A percentile compares a stretch with the other conserved stretches of the same genome.
phyloP scores from a whole-genome alignment of 108 stramenopile species.

The Skeletonema costatum region DNA sequence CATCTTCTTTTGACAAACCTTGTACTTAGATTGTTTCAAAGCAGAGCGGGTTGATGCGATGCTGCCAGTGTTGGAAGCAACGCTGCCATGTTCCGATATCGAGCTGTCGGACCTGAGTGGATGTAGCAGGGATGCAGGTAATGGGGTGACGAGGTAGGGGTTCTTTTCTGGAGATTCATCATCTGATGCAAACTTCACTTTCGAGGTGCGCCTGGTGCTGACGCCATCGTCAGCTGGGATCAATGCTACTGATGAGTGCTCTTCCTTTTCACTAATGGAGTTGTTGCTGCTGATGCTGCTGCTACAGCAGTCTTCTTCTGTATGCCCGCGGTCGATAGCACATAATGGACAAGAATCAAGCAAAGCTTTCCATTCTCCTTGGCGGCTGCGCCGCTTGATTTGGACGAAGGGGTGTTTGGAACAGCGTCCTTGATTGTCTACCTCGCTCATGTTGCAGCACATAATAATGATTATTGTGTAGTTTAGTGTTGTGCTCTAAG shows the following conservation, averaged over 20 bases:
- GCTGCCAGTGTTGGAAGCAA: constrained; percentile 6
- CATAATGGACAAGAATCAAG: constrained; percentile 27
- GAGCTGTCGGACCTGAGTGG: neutral
- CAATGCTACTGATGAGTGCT: neutral
- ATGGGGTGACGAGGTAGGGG: constrained; percentile 1
- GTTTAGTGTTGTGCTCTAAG: too few species aligned
- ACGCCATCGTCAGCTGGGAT: neutral
- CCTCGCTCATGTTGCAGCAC: neutral
- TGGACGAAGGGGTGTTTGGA: constrained; percentile 28
- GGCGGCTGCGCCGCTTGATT: constrained; percentile 20
- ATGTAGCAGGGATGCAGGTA: neutral
- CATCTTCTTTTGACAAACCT: constrained; percentile 24
- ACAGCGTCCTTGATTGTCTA: constrained; percentile 27
- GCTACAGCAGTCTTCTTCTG: neutral
- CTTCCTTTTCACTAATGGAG: neutral
- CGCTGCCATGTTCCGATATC: neutral
- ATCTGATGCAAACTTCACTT: constrained; percentile 19
- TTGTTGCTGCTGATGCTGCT: neutral
- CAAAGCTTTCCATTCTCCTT: constrained; percentile 35
- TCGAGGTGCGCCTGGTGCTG: neutral
- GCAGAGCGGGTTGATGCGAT: neutral
- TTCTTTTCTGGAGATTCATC: constrained; percentile 3
- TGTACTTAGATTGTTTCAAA: constrained; percentile 29
- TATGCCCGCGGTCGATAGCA: constrained; percentile 4
- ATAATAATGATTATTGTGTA: neutral